phyloP scores from a whole-genome alignment of 257 asterid species.

The Penstemon newberryi region DNA sequence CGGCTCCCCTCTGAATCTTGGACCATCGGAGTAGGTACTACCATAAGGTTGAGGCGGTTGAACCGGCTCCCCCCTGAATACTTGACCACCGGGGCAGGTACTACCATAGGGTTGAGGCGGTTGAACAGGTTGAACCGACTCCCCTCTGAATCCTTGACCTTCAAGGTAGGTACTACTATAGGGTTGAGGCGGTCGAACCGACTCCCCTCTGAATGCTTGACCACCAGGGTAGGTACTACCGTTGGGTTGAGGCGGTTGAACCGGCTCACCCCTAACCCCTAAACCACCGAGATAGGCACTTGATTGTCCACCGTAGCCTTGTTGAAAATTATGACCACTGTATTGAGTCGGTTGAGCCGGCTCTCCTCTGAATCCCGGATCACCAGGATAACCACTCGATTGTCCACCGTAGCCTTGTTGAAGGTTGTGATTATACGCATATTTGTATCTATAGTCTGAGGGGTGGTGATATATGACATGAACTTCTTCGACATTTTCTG shows the following conservation, averaged over 20 bases:
- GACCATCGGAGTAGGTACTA: neutral
- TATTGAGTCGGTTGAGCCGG: conserved; percentile 34
- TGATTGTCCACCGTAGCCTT: conserved; percentile 20
- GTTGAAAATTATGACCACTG: conserved; percentile 23
- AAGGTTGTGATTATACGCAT: conserved; percentile 35
- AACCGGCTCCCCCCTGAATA: conserved; percentile 18
- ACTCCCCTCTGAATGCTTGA: conserved; percentile 22
- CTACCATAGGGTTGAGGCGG: conserved; percentile 15
- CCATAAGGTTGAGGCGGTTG: conserved; percentile 31
- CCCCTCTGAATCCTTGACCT: conserved; percentile 11
- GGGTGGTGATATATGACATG: conserved; percentile 70
- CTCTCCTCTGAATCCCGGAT: conserved; percentile 33
- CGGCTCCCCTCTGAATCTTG: conserved; percentile 20
- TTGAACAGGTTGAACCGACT: neutral
- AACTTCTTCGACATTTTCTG: conserved; percentile 61
- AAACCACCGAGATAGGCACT: neutral
- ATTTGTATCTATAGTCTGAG: conserved; percentile 53
- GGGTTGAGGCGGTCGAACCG: conserved; percentile 32
- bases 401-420: conserved; percentile 36
- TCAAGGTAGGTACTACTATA: neutral
- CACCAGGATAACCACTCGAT: conserved; percentile 33
- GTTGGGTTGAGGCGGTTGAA: conserved; percentile 19
- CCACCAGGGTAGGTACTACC: neutral
- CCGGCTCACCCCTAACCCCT: conserved; percentile 17
- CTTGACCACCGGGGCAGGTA: neutral